phyloP scores from a whole-genome alignment of 345 rosid genomes.

The Gossypium thurberi region DNA sequence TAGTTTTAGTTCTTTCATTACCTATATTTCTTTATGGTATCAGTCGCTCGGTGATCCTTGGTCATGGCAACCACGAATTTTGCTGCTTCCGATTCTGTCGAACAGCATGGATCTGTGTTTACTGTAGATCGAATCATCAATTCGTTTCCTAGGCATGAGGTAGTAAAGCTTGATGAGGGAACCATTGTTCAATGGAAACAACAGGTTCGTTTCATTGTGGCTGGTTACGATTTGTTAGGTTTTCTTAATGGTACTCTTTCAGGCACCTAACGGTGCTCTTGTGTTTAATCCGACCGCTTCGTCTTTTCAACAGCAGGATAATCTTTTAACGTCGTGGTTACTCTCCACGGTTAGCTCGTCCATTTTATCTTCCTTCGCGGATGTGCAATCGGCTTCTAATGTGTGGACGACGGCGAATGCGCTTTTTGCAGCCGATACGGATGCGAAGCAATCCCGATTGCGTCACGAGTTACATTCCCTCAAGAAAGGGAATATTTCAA shows the following conservation, averaged over 20 bases:
- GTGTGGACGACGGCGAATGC: rapidly evolving
- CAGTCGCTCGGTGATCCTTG: too few relatives aligned
- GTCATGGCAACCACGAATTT: too few relatives aligned
- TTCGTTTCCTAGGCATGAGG: rapidly evolving
- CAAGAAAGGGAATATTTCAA: too few relatives aligned
- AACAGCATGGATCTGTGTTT: rapidly evolving
- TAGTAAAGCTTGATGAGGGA: too few relatives aligned
- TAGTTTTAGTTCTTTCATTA: too few relatives aligned
- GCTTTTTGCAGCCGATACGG: rapidly evolving
- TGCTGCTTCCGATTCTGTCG: rapidly evolving
- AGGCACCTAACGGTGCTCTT: too few relatives aligned
- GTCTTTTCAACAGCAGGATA: rapidly evolving
- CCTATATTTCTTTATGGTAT: too few relatives aligned
- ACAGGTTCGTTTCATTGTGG: rapidly evolving
- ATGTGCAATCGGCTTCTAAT: rapidly evolving
- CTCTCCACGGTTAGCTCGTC: too few relatives aligned
- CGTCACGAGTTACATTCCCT: too few relatives aligned
- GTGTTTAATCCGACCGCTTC: rapidly evolving
- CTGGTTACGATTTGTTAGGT: rapidly evolving
- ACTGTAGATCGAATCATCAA: rapidly evolving
- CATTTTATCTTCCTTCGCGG: rapidly evolving
- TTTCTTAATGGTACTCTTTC: rapidly evolving
- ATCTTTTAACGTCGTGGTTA: too few relatives aligned
- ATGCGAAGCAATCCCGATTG: rapidly evolving
- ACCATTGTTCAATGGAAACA: too few relatives aligned